phyloP scores from a whole-genome alignment of 2,329 filamentous ascomycete genomes.

The Cadophora luteo-olivacea region DNA sequence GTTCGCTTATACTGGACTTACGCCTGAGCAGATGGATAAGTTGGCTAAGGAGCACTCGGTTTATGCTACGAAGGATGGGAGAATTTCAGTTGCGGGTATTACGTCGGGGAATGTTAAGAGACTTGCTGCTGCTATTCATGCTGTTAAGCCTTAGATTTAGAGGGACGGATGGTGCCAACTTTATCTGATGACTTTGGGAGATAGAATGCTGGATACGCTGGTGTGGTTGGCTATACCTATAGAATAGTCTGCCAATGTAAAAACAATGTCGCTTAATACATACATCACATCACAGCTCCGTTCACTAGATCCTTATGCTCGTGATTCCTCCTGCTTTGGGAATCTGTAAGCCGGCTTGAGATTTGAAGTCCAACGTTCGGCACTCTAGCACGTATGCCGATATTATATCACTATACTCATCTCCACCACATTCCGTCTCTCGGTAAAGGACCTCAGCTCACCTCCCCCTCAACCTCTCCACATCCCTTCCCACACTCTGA shows the following conservation, averaged over 20 bases:
- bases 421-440: too few relatives aligned
- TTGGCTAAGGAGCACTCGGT: constrained; percentile 96
- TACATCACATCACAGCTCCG: neutral
- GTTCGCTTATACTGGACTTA: constrained; percentile 98
- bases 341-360: too few relatives aligned
- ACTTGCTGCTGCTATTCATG: constrained; percentile 83
- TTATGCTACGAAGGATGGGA: constrained; percentile 92
- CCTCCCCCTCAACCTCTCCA: constrained; percentile 40
- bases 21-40: constrained; percentile 86
- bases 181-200: constrained; percentile 13
- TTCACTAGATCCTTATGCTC: neutral
- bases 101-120: constrained; percentile 80
- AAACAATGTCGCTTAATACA: constrained; percentile 20
- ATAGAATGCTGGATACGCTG: neutral
- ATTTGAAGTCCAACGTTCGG: too few relatives aligned
- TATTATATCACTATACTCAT: too few relatives aligned
- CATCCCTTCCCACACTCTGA: constrained; percentile 42
- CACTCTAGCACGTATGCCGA: too few relatives aligned
- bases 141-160: constrained; percentile 63
- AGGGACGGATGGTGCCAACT: neutral
- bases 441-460: neutral
- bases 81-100: constrained; percentile 86
- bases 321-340: too few relatives aligned
- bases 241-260: constrained; percentile 28
- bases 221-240: constrained; percentile 22